Evolutionary conservation across 257 asterid species (phyloP), one percentile per base, ranked within the genome.

Genomic region (Solanum raphanifolium): DNA sequence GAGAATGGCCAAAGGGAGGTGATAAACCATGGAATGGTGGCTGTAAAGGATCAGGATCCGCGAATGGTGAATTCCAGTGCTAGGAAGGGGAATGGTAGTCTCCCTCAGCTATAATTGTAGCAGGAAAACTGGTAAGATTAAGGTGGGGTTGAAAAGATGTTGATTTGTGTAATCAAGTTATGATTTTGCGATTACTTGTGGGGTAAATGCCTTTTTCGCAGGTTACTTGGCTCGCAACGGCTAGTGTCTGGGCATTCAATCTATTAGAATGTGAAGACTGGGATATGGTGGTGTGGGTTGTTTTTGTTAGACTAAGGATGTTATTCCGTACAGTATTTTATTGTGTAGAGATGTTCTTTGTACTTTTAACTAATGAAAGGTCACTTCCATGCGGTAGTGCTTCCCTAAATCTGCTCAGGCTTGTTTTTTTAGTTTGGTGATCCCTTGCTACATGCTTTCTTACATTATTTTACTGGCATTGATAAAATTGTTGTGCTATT

Each of bases 11-110:
- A 83, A 9, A 91, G 84, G 15, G 91, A 87, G 87, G 89, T 87
- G 34, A 89, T 86, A 35, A 86, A 87, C 35, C 55, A 86, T 52
- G 91, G 89, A 83, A 85, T 46, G 11, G 87, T 46, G 73, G n/a
- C 86, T 85, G 86, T 38, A 83, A 87, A 39, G 86, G 90, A 90
- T 87, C 87, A 38, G 86, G 35, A 89, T 90, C 89, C 85, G 65
- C 87, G 48, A 25, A 82, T 83, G 84, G 92, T 83, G 48, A 87
- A n/a, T 21, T 86, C 60, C 74, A 88, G 76, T 20, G 86, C 83
- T 32, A 89, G 72, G 88, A 87, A 87, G 71, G 86, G 48, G 79
- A 87, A 74, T 9, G 72, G 84, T 74, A 88, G 87, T 90, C 85
- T 39, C 32, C 60, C 75, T 18, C 58, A 65, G 9, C 84, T 87